phyloP scores from a whole-genome alignment of 2,329 filamentous ascomycete species.

The Arthrinium phaeospermum region DNA sequence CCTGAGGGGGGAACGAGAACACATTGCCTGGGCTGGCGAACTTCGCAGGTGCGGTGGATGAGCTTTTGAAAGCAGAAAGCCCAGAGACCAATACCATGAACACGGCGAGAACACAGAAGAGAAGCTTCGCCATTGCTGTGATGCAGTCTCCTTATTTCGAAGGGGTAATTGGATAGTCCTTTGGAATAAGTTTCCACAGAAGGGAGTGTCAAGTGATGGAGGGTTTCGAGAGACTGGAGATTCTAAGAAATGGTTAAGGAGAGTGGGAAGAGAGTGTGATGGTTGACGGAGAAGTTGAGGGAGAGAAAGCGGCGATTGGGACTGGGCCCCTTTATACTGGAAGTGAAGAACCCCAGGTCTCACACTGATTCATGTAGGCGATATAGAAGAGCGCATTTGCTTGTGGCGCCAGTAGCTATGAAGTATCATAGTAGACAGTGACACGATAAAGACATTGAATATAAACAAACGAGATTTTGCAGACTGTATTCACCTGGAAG shows the following conservation, averaged over 20 bases:
- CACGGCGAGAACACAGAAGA: neutral
- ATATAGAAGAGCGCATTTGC: neutral
- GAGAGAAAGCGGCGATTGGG: neutral
- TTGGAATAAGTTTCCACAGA: neutral
- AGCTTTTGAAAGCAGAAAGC: neutral
- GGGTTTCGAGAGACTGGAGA: neutral
- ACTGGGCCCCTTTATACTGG: neutral
- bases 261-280: neutral
- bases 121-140: neutral
- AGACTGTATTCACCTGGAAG: neutral
- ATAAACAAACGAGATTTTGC: neutral
- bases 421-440: neutral
- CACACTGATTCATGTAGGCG: neutral
- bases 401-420: neutral
- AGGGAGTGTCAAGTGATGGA: neutral
- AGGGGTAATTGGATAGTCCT: neutral
- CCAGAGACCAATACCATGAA: neutral
- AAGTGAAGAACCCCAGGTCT: neutral
- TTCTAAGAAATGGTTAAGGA: neutral
- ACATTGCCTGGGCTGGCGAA: neutral
- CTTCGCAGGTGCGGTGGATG: neutral
- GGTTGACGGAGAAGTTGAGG: neutral
- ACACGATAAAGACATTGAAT: neutral
- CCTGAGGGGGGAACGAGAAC: neutral
- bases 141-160: neutral